phyloP scores from a whole-genome alignment of 225 moss, liverwort and hornwort genomes.

The Straminergon stramineum region DNA sequence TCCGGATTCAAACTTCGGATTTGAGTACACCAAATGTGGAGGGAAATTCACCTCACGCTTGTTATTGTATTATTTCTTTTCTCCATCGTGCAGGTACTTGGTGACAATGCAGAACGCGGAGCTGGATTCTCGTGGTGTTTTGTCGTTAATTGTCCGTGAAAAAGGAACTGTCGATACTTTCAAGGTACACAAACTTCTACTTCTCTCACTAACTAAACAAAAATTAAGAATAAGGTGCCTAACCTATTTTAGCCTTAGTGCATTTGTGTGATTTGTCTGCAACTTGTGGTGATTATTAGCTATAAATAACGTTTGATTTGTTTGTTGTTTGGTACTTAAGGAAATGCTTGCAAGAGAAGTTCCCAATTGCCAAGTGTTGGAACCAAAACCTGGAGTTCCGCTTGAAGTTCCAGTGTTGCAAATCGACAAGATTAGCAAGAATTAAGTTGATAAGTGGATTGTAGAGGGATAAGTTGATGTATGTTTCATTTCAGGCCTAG shows the following conservation, averaged over 20 bases:
- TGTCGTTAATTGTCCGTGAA: slow-evolving; percentile 48
- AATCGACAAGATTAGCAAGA: neutral
- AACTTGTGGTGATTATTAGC: neutral
- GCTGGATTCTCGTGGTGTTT: slow-evolving; percentile 52
- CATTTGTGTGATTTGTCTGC: neutral
- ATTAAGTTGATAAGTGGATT: neutral
- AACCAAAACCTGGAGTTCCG: slow-evolving; percentile 62
- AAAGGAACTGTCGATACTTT: slow-evolving; percentile 62
- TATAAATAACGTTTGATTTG: neutral
- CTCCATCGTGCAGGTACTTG: slow-evolving; percentile 41
- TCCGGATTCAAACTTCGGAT: neutral
- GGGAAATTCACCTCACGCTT: neutral
- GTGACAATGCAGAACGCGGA: slow-evolving; percentile 94
- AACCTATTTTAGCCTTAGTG: neutral
- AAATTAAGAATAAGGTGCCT: neutral
- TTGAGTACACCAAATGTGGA: neutral
- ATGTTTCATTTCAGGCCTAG: neutral
- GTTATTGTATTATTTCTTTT: neutral
- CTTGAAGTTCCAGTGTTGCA: slow-evolving; percentile 45
- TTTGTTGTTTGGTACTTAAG: slow-evolving; percentile 15
- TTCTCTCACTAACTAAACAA: neutral
- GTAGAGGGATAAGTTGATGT: neutral
- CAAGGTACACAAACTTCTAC: slow-evolving; percentile 25
- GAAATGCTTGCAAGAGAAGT: slow-evolving; percentile 47
- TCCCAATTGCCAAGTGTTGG: slow-evolving; percentile 50